Percentiles rank a stretch among this genome's conserved stretches.
Conservation (phyloP, 2,329 filamentous ascomycete genomes). For the Daldinia sp. region DNA sequence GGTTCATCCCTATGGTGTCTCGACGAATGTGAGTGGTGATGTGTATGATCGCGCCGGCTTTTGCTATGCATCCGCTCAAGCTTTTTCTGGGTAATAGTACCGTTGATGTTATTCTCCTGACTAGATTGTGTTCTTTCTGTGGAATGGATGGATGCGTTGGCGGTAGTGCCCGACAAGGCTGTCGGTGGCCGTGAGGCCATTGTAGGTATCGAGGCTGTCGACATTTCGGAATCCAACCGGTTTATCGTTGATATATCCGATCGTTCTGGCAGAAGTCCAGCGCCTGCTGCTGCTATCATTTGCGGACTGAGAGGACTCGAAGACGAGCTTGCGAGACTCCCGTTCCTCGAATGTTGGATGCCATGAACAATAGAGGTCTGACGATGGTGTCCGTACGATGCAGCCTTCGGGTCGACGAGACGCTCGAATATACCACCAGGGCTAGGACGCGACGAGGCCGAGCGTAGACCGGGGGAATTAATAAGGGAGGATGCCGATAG, state of each 20-base stretch:
- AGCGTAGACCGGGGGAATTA: constrained; percentile 52
- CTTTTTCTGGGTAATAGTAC: constrained; percentile 58
- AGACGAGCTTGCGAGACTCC: constrained; percentile 77
- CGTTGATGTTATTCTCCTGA: constrained; percentile 54
- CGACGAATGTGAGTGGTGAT: constrained; percentile 80
- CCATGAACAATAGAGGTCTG: constrained; percentile 98
- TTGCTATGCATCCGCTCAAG: constrained; percentile 71
- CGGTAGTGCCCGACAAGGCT: constrained; percentile 56
- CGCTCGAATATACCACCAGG: constrained; percentile 58
- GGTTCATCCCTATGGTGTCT: constrained; percentile 76
- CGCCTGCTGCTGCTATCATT: constrained; percentile 76
- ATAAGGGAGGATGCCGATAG: constrained; percentile 41
- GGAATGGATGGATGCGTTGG: constrained; percentile 42
- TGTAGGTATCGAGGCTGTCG: constrained; percentile 43
- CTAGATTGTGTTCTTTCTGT: constrained; percentile 59
- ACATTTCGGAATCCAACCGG: constrained; percentile 56
- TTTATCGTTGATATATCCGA: constrained; percentile 59
- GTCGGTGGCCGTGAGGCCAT: constrained; percentile 55
- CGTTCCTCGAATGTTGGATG: constrained; percentile 90
- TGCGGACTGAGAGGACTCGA: constrained; percentile 89
- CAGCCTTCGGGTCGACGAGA: constrained; percentile 63
- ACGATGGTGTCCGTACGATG: constrained; percentile 83
- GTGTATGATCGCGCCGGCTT: constrained; percentile 74
- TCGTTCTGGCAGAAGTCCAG: constrained; percentile 60
- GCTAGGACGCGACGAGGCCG: constrained; percentile 52